These are phyloP conservation scores for Pseudotsuga menziesii DNA, from an alignment of 75 land plant genomes.

Conservation along the genomic window DNA sequence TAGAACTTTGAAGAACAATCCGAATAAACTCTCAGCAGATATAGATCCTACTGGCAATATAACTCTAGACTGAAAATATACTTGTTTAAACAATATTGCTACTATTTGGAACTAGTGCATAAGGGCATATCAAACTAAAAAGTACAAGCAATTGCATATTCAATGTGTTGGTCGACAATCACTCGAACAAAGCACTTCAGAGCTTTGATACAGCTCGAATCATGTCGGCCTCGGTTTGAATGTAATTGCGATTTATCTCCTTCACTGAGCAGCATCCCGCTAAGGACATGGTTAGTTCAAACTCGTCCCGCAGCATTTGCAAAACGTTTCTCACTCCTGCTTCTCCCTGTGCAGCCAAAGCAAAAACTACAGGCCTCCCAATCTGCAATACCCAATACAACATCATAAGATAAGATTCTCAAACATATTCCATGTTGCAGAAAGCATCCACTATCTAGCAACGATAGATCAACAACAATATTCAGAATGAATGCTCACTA, in stretches of 20 bases:
- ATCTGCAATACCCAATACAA: conserved; percentile 38
- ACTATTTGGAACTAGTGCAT: too few relatives aligned
- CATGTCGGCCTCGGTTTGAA: conserved; percentile 54
- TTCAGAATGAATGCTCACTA: background rate
- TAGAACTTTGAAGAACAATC: too few relatives aligned
- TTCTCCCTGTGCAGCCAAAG: conserved; percentile 93
- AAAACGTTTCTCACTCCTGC: conserved; percentile 88
- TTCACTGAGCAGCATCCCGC: conserved; percentile 81
- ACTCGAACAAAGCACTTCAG: conserved; percentile 12
- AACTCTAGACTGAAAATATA: too few relatives aligned
- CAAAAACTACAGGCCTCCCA: conserved; percentile 89
- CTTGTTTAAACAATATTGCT: too few relatives aligned
- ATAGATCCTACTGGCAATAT: too few relatives aligned
- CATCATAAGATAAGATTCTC: background rate
- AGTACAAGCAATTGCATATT: too few relatives aligned
- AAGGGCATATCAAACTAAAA: too few relatives aligned
- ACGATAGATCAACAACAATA: background rate
- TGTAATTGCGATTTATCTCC: conserved; percentile 82
- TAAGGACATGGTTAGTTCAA: conserved; percentile 91
- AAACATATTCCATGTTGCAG: background rate
- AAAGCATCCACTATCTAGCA: background rate
- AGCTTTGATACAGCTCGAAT: conserved; percentile 30
- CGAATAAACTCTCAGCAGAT: too few relatives aligned
- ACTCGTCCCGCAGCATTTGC: conserved; percentile 88
- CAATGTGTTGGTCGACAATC: too few relatives aligned